Percentiles rank a stretch among this genome's conserved stretches.
Conservation (phyloP, 1,284 basidiomycete genomes). For the Bondarzewia mesenterica region DNA sequence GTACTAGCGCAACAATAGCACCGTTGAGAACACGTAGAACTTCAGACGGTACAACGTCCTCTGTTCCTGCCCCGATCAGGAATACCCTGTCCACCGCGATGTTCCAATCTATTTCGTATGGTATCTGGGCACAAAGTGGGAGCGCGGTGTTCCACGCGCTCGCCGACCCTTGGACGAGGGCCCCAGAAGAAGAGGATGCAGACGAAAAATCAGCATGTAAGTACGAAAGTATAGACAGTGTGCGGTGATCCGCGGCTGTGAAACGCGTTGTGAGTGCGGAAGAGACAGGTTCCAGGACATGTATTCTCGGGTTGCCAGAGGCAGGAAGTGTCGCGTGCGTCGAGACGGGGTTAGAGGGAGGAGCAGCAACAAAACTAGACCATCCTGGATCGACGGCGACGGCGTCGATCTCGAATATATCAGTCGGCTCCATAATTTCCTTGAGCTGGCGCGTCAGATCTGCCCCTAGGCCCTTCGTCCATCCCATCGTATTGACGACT, state of each 20-base stretch:
- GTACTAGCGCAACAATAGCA: conserved; percentile 70
- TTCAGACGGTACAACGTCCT: conserved; percentile 68
- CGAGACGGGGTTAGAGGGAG: neutral
- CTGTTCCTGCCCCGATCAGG: conserved; percentile 61
- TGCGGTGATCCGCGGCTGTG: conserved; percentile 69
- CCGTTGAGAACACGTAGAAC: conserved; percentile 71
- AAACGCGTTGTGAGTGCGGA: conserved; percentile 34
- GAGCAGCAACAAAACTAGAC: neutral
- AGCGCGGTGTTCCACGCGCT: conserved; percentile 58
- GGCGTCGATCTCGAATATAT: conserved; percentile 51
- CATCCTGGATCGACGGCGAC: conserved; percentile 13
- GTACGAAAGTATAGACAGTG: conserved; percentile 73
- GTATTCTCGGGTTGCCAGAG: conserved; percentile 2
- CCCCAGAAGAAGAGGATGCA: conserved; percentile 8
- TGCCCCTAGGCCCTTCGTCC: conserved; percentile 90
- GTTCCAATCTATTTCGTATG: conserved; percentile 58
- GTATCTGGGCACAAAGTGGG: conserved; percentile 61
- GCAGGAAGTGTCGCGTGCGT: conserved; percentile 13
- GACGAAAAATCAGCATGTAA: conserved; percentile 59
- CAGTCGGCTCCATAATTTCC: conserved; percentile 53
- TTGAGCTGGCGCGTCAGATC: conserved; percentile 73
- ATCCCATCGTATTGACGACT: conserved; percentile 94
- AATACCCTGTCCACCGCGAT: conserved; percentile 53
- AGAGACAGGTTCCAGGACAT: conserved; percentile 27
- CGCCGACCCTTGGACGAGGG: conserved; percentile 25